Evolutionary conservation across 495 filamentous ascomycete species (phyloP).

Genomic region (Trichocladium antarcticum): DNA sequence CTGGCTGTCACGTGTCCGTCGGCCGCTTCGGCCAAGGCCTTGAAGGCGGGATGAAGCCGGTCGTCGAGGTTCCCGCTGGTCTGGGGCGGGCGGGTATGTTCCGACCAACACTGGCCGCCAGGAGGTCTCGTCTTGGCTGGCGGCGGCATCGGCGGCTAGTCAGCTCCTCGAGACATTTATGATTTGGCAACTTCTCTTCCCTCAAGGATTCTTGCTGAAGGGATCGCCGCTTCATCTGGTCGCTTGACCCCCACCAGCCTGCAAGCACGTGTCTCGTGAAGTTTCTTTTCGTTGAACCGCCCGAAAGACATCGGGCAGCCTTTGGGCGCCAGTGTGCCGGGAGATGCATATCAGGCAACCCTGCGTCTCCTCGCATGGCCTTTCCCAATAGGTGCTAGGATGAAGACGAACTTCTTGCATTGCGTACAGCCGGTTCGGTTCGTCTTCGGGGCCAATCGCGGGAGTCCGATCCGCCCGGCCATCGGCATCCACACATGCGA

Average conservation of each 20-base stretch:
- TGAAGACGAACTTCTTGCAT: neutral
- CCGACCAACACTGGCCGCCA: too few relatives aligned
- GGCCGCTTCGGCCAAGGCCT: too few relatives aligned
- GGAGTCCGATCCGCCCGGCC: neutral
- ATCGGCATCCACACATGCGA: neutral
- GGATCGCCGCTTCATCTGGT: too few relatives aligned
- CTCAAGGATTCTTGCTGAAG: too few relatives aligned
- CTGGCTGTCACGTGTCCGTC: too few relatives aligned
- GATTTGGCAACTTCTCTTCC: too few relatives aligned
- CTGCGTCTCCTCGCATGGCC: neutral
- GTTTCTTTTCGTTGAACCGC: neutral
- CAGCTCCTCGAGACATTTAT: neutral
- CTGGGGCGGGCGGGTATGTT: too few relatives aligned
- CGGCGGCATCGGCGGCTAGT: slow-evolving; percentile 1
- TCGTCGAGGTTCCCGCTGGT: too few relatives aligned
- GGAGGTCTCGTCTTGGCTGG: neutral
- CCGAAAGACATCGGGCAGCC: slow-evolving; percentile 11
- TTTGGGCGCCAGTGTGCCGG: slow-evolving; percentile 4
- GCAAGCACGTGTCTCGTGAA: neutral
- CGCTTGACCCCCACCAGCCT: neutral
- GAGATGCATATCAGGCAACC: slow-evolving; percentile 2
- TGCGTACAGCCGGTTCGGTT: too few relatives aligned
- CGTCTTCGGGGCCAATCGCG: neutral
- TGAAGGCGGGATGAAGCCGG: too few relatives aligned
- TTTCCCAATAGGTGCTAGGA: neutral